Evolutionary conservation across 2,329 filamentous ascomycete genomes (phyloP).

Genomic region (Sporothrix schenckii): DNA sequence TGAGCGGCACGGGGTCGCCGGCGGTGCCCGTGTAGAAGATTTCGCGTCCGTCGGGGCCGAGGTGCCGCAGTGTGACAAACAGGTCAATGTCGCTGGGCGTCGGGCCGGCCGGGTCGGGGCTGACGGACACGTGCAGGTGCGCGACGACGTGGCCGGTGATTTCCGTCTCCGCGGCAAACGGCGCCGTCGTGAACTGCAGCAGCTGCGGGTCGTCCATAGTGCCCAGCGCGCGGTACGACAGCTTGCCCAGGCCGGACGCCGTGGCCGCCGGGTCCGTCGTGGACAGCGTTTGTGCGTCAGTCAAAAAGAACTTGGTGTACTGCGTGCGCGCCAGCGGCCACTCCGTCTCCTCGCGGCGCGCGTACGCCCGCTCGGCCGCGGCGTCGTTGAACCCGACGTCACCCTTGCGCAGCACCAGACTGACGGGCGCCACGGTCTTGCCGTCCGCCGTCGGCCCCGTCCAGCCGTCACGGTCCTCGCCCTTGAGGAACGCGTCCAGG

Average conservation of each 20-base stretch:
- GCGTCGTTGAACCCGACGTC: slow-evolving; percentile 69
- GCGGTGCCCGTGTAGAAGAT: slow-evolving; percentile 67
- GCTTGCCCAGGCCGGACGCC: slow-evolving; percentile 14
- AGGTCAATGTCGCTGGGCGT: slow-evolving; percentile 60
- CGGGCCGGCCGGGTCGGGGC: slow-evolving; percentile 6
- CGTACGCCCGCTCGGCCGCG: slow-evolving; percentile 59
- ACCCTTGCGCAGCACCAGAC: slow-evolving; percentile 64
- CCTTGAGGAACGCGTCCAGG: slow-evolving; percentile 71
- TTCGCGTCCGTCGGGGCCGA: slow-evolving; percentile 57
- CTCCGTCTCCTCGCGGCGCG: slow-evolving; percentile 58
- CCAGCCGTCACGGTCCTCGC: slow-evolving; percentile 66
- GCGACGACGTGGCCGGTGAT: slow-evolving; percentile 70
- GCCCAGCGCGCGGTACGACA: slow-evolving; percentile 64
- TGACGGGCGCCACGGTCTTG: slow-evolving; percentile 59
- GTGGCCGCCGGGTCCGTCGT: background rate
- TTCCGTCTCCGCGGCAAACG: slow-evolving; percentile 63
- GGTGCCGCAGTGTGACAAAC: slow-evolving; percentile 64
- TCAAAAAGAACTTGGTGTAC: slow-evolving; percentile 65
- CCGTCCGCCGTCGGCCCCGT: slow-evolving; percentile 46
- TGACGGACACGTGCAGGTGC: slow-evolving; percentile 58
- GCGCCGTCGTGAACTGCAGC: slow-evolving; percentile 59
- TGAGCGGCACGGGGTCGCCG: slow-evolving; percentile 63
- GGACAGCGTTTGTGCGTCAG: slow-evolving; percentile 45
- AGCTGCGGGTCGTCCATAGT: slow-evolving; percentile 52
- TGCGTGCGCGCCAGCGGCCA: slow-evolving; percentile 70